Conservation (phyloP, 2,329 filamentous ascomycete genomes). For the Cadophora gregata region DNA sequence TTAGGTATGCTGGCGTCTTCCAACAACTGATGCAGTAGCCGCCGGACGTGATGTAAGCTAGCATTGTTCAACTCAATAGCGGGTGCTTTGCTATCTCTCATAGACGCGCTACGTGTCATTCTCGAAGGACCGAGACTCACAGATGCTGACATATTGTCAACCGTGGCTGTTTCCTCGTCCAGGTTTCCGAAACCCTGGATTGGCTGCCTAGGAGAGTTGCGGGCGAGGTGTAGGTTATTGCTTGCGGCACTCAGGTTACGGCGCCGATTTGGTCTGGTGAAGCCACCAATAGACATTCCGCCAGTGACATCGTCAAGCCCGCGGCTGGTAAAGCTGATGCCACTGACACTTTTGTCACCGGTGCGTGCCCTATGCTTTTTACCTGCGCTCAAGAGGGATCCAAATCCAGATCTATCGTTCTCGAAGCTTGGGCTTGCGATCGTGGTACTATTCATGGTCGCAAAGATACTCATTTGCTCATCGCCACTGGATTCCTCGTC, state of each 20-base stretch:
- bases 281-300: conserved; percentile 62
- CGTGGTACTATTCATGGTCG: conserved; percentile 71
- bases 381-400: conserved; percentile 72
- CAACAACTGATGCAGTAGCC: conserved; percentile 82
- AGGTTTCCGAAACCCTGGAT: conserved; percentile 48
- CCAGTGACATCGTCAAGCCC: conserved; percentile 67
- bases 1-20: conserved; percentile 77
- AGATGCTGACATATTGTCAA: conserved; percentile 33
- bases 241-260: conserved; percentile 87
- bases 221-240: conserved; percentile 67
- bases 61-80: conserved; percentile 86
- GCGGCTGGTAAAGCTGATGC: conserved; percentile 71
- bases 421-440: conserved; percentile 71
- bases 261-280: conserved; percentile 68
- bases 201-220: conserved; percentile 71
- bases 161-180: conserved; percentile 38
- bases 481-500: conserved; percentile 92
- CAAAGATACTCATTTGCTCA: conserved; percentile 87
- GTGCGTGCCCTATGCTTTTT: conserved; percentile 75
- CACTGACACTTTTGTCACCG: conserved; percentile 77
- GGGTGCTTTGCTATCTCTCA: conserved; percentile 75
- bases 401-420: conserved; percentile 73
- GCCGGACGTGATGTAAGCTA: conserved; percentile 86
- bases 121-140: conserved; percentile 46
- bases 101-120: conserved; percentile 80